These are phyloP conservation scores for Phytophthora fragariaefolia DNA, from an alignment of 352 stramenopile species.

Conservation along the genomic window DNA sequence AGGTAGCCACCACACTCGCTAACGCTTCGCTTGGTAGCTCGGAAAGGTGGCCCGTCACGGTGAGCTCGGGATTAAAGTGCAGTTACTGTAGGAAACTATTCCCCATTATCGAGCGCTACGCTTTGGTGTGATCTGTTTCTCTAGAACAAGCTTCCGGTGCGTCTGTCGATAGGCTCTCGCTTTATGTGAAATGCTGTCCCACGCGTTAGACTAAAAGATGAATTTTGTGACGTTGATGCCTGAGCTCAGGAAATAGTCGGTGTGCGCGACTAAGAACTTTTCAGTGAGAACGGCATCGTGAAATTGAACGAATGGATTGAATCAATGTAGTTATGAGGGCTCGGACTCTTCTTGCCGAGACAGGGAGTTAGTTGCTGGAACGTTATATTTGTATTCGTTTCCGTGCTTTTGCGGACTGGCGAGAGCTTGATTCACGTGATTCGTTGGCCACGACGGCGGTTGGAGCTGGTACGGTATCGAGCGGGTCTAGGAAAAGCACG, in stretches of 20 bases:
- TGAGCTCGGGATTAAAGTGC: too few relatives aligned
- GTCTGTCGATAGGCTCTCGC: not conserved
- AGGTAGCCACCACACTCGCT: too few relatives aligned
- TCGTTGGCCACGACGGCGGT: not conserved
- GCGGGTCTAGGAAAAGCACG: constrained; percentile 7
- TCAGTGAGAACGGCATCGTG: not conserved
- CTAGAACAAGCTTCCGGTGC: not conserved
- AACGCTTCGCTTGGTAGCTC: too few relatives aligned
- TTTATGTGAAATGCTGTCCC: constrained; percentile 4
- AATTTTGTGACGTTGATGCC: not conserved
- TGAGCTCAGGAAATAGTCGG: constrained; percentile 15
- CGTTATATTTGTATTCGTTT: constrained; percentile 14
- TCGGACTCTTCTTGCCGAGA: not conserved
- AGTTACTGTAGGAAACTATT: too few relatives aligned
- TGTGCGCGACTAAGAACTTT: constrained; percentile 20
- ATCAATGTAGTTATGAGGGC: not conserved
- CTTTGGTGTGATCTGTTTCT: too few relatives aligned
- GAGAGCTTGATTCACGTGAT: constrained; percentile 18
- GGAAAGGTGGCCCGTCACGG: too few relatives aligned
- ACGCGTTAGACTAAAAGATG: constrained; percentile 2
- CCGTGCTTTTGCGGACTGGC: constrained; percentile 3
- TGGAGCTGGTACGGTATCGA: not conserved
- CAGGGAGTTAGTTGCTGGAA: constrained; percentile 6
- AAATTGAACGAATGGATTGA: not conserved
- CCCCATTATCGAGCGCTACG: too few relatives aligned